A percentile compares a stretch with the other conserved stretches of the same genome.
Conservation (phyloP, 768 basidiomycete genomes). For the Russula earlei region DNA sequence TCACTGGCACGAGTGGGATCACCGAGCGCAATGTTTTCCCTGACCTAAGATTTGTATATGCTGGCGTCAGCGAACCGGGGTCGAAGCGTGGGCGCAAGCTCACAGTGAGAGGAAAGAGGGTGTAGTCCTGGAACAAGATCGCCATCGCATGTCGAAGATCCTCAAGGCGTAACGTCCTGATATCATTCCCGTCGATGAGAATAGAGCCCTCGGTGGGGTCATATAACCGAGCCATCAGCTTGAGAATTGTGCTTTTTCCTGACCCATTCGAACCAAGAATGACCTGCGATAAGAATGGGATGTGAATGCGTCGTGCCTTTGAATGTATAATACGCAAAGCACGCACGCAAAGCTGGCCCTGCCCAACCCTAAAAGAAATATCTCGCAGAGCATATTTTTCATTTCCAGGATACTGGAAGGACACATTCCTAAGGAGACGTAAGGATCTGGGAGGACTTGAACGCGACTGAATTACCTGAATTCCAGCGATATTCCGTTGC, state of each 20-base stretch:
- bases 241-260: slow-evolving; percentile 71
- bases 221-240: slow-evolving; percentile 62
- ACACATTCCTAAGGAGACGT: slow-evolving; percentile 47
- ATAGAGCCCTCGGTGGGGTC: slow-evolving; percentile 62
- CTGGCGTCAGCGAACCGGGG: neutral
- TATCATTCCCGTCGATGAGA: slow-evolving; percentile 54
- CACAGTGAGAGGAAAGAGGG: slow-evolving; percentile 68
- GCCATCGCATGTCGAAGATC: slow-evolving; percentile 57
- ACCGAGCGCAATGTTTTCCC: slow-evolving; percentile 70
- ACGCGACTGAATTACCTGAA: slow-evolving; percentile 37
- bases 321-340: slow-evolving; percentile 1
- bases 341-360: slow-evolving; percentile 66
- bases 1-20: slow-evolving; percentile 47
- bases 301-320: neutral
- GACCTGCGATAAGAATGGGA: slow-evolving; percentile 33
- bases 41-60: slow-evolving; percentile 43
- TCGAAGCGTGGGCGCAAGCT: slow-evolving; percentile 19
- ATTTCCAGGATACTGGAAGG: slow-evolving; percentile 55
- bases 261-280: slow-evolving; percentile 75
- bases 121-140: slow-evolving; percentile 76
- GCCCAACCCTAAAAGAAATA: slow-evolving; percentile 59
- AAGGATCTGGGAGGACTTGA: slow-evolving; percentile 14
- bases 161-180: slow-evolving; percentile 47
- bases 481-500: slow-evolving; percentile 41
- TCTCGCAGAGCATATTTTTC: slow-evolving; percentile 44